Evolutionary conservation across 768 basidiomycete genomes (phyloP).

Genomic region (Piloderma croceum): DNA sequence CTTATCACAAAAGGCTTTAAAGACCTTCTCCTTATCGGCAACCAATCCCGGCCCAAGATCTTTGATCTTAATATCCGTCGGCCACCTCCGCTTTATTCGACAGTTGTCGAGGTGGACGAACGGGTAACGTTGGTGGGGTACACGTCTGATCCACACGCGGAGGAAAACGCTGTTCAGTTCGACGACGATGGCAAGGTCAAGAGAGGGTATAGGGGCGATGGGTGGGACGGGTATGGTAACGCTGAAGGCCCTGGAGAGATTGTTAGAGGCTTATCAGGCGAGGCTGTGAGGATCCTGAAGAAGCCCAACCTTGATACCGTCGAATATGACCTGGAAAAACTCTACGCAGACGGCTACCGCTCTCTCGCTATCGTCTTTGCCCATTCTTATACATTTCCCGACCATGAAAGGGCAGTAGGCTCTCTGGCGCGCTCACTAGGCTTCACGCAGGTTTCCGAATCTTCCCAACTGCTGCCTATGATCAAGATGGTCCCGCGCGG

Average conservation of each 20-base stretch:
- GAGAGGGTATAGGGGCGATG: conserved; percentile 69
- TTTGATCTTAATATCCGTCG: conserved; percentile 91
- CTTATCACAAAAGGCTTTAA: conserved; percentile 85
- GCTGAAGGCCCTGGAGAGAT: conserved; percentile 80
- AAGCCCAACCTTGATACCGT: conserved; percentile 58
- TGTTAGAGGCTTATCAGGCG: conserved; percentile 78
- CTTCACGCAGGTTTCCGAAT: conserved; percentile 88
- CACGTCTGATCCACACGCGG: conserved; percentile 81
- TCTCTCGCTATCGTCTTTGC: conserved; percentile 86
- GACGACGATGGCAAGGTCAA: conserved; percentile 61
- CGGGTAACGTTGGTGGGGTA: conserved; percentile 93
- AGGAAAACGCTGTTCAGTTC: conserved; percentile 72
- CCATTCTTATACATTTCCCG: conserved; percentile 89
- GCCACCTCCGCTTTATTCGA: conserved; percentile 67
- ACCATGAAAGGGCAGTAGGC: conserved; percentile 75
- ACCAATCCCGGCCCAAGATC: conserved; percentile 90
- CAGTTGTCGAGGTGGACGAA: conserved; percentile 77
- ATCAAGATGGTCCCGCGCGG: conserved; percentile 95
- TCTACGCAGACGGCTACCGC: conserved; percentile 80
- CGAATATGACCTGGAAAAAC: conserved; percentile 53
- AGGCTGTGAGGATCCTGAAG: conserved; percentile 80
- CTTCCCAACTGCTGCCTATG: conserved; percentile 84
- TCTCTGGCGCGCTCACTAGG: conserved; percentile 70
- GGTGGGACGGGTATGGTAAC: conserved; percentile 64
- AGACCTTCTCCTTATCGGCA: conserved; percentile 40